phyloP scores from a whole-genome alignment of 495 filamentous ascomycete genomes.

The Umbilicaria muhlenbergii region DNA sequence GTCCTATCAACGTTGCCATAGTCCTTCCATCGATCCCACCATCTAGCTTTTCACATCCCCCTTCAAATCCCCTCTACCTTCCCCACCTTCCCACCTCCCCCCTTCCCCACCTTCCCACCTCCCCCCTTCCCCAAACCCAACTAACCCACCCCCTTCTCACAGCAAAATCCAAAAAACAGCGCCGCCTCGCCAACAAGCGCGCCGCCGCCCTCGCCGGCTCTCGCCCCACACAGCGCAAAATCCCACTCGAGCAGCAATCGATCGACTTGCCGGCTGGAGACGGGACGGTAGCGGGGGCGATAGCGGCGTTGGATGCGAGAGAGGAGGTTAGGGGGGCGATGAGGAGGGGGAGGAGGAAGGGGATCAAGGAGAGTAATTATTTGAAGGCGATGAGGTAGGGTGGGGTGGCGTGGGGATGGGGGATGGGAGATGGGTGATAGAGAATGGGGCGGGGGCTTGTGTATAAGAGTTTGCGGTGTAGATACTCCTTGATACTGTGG shows the following conservation, averaged over 20 bases:
- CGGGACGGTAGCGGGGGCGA: slow-evolving; percentile 13
- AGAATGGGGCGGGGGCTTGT: no score
- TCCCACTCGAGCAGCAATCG: slow-evolving; percentile 71
- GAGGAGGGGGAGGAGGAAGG: slow-evolving; percentile 52
- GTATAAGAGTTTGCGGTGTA: no score
- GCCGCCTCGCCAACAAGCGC: slow-evolving; percentile 47
- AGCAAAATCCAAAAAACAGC: slow-evolving; percentile 73
- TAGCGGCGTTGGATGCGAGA: slow-evolving; percentile 21
- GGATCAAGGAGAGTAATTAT: slow-evolving; percentile 90
- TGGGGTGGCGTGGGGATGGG: no score
- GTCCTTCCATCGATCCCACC: no score
- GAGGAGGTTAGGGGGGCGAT: slow-evolving; percentile 28
- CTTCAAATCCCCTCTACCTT: background rate
- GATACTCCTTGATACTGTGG: no score
- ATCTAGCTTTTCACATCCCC: no score
- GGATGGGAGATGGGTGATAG: no score
- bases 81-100: background rate
- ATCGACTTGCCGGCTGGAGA: slow-evolving; percentile 56
- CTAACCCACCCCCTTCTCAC: background rate
- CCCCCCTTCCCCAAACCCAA: background rate
- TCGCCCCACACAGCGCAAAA: slow-evolving; percentile 34
- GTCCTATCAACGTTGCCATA: no score
- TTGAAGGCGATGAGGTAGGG: slow-evolving; percentile 55
- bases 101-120: background rate
- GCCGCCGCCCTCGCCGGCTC: slow-evolving; percentile 40